These are phyloP conservation scores for Auricularia auricula-judae DNA, from an alignment of 768 basidiomycete species.

Conservation along the genomic window DNA sequence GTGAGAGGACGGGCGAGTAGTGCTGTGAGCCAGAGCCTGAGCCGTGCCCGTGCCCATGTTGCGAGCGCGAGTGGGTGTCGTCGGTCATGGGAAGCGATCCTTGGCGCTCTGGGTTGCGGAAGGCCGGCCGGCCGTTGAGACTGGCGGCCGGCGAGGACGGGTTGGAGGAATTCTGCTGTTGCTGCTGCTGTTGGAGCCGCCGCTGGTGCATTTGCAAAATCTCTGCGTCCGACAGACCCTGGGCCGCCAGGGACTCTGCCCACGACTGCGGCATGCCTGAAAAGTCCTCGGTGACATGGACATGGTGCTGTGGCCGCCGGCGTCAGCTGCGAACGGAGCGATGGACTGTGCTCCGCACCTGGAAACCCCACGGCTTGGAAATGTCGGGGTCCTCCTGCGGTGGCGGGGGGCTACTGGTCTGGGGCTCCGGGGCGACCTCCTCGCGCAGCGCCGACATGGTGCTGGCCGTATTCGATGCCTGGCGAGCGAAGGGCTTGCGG, in stretches of 20 bases:
- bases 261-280: not conserved
- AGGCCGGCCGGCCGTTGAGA: not conserved
- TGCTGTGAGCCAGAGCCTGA: not conserved
- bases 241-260: not conserved
- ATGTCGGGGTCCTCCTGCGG: slow-evolving; percentile 46
- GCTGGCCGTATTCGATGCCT: slow-evolving; percentile 9
- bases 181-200: not conserved
- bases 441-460: slow-evolving; percentile 6
- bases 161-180: not conserved
- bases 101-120: not conserved
- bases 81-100: not conserved
- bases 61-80: not conserved
- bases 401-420: slow-evolving; percentile 1
- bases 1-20: not conserved
- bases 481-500: slow-evolving; percentile 22
- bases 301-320: not conserved
- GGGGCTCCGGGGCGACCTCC: not conserved
- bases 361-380: slow-evolving; percentile 65
- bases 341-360: slow-evolving; percentile 30
- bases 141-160: not conserved
- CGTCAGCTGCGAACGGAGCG: not conserved
- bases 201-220: not conserved
- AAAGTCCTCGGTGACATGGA: slow-evolving; percentile 1
- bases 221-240: not conserved
- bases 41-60: not conserved